These are phyloP conservation scores for Pythium oligandrum DNA, from an alignment of 352 stramenopile genomes.

Conservation along the genomic window DNA sequence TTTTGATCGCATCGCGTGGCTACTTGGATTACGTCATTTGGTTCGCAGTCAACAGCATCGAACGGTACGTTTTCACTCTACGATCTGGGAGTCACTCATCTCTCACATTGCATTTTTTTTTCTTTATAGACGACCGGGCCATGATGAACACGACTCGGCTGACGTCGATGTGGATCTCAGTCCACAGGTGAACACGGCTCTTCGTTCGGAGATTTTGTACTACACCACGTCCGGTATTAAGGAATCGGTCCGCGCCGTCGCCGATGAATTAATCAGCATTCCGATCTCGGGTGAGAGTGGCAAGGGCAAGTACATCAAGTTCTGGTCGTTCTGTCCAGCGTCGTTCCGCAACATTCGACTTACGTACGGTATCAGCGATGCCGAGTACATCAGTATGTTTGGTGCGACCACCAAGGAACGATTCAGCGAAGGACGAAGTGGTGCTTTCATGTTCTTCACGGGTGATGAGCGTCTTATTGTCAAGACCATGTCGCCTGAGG, in stretches of 20 bases:
- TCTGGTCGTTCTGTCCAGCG: constrained; percentile 83
- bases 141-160: constrained; percentile 44
- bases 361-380: constrained; percentile 75
- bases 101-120: not conserved
- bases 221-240: constrained; percentile 90
- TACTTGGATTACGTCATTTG: constrained; percentile 89
- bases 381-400: constrained; percentile 83
- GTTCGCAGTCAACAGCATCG: constrained; percentile 88
- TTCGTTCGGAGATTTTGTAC: constrained; percentile 87
- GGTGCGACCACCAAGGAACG: constrained; percentile 84
- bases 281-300: constrained; percentile 76
- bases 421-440: constrained; percentile 84
- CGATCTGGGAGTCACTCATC: no score
- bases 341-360: constrained; percentile 84
- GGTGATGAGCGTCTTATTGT: constrained; percentile 85
- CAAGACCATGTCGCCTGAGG: constrained; percentile 88
- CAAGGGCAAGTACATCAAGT: constrained; percentile 79
- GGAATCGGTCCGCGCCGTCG: constrained; percentile 69
- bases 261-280: constrained; percentile 71
- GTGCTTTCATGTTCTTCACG: constrained; percentile 92
- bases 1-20: constrained; percentile 78
- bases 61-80: constrained; percentile 29
- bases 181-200: constrained; percentile 83
- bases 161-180: constrained; percentile 84
- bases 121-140: constrained; percentile 24